phyloP scores from a whole-genome alignment of 1,284 basidiomycete species.

The Schizophyllum amplum region DNA sequence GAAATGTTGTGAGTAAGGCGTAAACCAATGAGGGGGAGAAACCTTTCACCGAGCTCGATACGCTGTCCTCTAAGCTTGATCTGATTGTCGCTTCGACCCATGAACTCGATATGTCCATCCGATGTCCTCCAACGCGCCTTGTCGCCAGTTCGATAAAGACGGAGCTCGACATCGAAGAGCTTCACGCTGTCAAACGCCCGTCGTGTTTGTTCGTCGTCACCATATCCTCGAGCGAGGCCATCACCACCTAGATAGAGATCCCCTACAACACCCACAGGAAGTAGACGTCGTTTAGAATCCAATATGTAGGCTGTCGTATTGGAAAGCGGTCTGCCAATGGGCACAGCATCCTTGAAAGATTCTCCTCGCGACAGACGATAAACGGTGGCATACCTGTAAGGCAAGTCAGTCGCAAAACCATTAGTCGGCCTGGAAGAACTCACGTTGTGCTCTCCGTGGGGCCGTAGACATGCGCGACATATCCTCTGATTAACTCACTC shows the following conservation, averaged over 20 bases:
- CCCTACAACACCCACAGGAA: background rate
- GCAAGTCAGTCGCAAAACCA: background rate
- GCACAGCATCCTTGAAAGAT: background rate
- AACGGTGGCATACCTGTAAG: background rate
- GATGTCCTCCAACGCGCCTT: background rate
- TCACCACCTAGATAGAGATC: background rate
- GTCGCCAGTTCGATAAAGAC: background rate
- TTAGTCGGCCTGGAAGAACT: background rate
- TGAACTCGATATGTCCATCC: constrained; percentile 11
- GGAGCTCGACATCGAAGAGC: background rate
- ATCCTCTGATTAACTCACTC: background rate
- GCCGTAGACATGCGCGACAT: background rate
- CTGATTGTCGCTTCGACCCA: constrained; percentile 2
- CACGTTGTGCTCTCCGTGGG: background rate
- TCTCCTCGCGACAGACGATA: background rate
- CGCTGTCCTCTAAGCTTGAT: constrained; percentile 7
- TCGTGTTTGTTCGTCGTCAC: background rate
- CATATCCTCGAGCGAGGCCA: background rate
- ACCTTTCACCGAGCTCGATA: constrained; percentile 1
- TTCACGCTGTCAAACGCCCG: background rate
- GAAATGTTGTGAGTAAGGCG: background rate
- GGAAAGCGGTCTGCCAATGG: background rate
- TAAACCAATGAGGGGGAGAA: background rate
- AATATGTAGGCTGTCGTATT: background rate
- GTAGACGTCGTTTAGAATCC: background rate